phyloP scores from a whole-genome alignment of 257 asterid genomes.

The Solanum raphanifolium region DNA sequence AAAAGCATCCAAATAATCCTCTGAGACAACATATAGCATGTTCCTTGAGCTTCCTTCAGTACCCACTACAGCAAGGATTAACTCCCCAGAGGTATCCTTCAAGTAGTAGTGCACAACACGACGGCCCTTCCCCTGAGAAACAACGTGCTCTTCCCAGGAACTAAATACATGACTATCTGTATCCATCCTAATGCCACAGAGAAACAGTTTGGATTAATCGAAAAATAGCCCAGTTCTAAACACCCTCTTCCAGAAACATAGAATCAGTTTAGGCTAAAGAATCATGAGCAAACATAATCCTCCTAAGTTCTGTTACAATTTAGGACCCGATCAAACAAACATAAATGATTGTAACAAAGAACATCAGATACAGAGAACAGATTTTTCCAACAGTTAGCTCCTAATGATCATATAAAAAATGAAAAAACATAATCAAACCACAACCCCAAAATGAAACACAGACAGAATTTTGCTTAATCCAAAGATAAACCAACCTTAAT shows the following conservation, averaged over 20 bases:
- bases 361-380: neutral
- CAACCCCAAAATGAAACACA: neutral
- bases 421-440: neutral
- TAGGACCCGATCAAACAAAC: neutral
- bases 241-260: neutral
- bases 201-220: neutral
- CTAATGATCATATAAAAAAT: neutral
- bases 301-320: neutral
- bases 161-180: conserved; percentile 6
- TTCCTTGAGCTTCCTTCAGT: conserved; percentile 22
- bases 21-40: conserved; percentile 20
- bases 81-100: conserved; percentile 16
- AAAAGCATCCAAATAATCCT: conserved; percentile 22
- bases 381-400: neutral
- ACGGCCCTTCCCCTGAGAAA: conserved; percentile 9
- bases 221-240: neutral
- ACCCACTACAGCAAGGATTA: conserved; percentile 37
- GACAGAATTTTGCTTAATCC: neutral
- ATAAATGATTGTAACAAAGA: neutral
- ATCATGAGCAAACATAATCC: neutral
- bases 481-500: neutral
- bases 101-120: conserved; percentile 30
- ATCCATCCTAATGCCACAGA: conserved; percentile 28
- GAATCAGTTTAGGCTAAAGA: neutral
- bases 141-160: conserved; percentile 15